Evolutionary conservation across 2,329 filamentous ascomycete genomes (phyloP).

Genomic region (Sodiomyces alkalinus): DNA sequence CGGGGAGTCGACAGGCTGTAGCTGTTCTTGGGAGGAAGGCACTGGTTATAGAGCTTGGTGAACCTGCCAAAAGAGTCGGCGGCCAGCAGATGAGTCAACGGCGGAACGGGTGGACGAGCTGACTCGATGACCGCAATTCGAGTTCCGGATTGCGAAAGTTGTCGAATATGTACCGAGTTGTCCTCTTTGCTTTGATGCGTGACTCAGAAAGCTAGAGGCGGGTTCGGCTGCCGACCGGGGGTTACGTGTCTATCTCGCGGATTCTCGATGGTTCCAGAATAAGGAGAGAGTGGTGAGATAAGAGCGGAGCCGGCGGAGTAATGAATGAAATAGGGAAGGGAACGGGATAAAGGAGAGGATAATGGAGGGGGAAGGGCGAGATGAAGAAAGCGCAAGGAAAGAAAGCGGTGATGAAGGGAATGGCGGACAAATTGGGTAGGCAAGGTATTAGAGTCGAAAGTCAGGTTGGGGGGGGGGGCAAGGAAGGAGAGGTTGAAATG

Average conservation of each 20-base stretch:
- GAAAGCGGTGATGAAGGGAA: slow-evolving; percentile 13
- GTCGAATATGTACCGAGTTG: slow-evolving; percentile 1
- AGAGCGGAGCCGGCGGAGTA: slow-evolving; percentile 6
- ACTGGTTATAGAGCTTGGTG: background rate
- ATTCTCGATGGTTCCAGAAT: slow-evolving; percentile 1
- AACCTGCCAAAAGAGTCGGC: slow-evolving; percentile 2
- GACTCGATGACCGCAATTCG: slow-evolving; percentile 4
- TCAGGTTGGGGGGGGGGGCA: slow-evolving; percentile 14
- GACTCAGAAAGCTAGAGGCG: too few species aligned
- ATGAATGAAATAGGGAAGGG: slow-evolving; percentile 3
- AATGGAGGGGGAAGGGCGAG: slow-evolving; percentile 8
- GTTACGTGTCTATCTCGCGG: too few species aligned
- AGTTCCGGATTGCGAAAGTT: slow-evolving; percentile 1
- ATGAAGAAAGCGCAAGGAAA: slow-evolving; percentile 10
- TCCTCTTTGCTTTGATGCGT: slow-evolving; percentile 8
- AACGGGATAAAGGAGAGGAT: slow-evolving; percentile 2
- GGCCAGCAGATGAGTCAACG: slow-evolving; percentile 7
- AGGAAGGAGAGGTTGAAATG: slow-evolving; percentile 13
- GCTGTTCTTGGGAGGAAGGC: slow-evolving; percentile 2
- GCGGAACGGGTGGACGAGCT: slow-evolving; percentile 1
- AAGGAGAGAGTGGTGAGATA: slow-evolving; percentile 6
- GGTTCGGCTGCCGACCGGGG: too few species aligned
- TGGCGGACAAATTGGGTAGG: slow-evolving; percentile 16
- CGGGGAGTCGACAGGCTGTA: too few species aligned
- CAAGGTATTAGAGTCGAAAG: slow-evolving; percentile 17